A percentile compares a stretch with the other conserved stretches of the same genome.
Conservation (phyloP, 805 yeast genomes). For the Saccharomycopsis sp. region DNA sequence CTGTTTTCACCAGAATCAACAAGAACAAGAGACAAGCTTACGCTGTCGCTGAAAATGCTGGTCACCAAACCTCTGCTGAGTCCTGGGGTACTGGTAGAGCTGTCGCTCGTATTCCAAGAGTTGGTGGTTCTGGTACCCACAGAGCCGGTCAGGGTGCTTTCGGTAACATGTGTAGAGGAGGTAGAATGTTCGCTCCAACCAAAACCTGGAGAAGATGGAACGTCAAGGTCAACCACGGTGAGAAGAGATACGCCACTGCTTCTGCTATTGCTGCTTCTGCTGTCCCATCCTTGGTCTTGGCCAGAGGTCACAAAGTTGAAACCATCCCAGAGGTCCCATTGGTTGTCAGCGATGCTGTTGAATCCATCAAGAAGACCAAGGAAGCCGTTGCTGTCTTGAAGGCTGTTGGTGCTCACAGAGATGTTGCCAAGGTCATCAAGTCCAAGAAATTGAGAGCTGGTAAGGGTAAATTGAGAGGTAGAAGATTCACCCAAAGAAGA, state of each 20-base stretch:
- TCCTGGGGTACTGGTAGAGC: constrained; percentile 99
- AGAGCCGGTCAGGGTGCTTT: constrained; percentile 99
- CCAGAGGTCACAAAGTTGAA: constrained; percentile 99
- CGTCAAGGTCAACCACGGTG: constrained; percentile 99
- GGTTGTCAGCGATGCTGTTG: constrained; percentile 90
- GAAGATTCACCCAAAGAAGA: constrained; percentile 99
- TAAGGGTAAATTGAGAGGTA: constrained; percentile 99
- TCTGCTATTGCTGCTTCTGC: constrained; percentile 99
- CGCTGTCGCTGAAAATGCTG: constrained; percentile 99
- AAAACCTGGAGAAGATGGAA: constrained; percentile 99
- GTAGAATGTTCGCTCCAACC: constrained; percentile 99
- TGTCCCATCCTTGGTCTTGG: constrained; percentile 95
- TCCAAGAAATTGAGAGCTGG: constrained; percentile 99
- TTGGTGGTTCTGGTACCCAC: constrained; percentile 99
- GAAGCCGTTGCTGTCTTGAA: constrained; percentile 97
- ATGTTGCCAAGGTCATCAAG: constrained; percentile 94
- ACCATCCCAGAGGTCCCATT: constrained; percentile 97
- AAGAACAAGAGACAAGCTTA: constrained; percentile 99
- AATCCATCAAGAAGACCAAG: constrained; percentile 92
- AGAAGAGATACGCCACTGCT: constrained; percentile 99
- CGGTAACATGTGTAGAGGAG: constrained; percentile 99
- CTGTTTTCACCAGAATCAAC: constrained; percentile 97
- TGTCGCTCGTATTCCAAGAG: constrained; percentile 99
- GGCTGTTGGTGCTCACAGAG: constrained; percentile 98
- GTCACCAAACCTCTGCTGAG: constrained; percentile 99